Base-by-base conservation (phyloP, 352 stramenopile genomes). In the Blastocystis sp. region DNA sequence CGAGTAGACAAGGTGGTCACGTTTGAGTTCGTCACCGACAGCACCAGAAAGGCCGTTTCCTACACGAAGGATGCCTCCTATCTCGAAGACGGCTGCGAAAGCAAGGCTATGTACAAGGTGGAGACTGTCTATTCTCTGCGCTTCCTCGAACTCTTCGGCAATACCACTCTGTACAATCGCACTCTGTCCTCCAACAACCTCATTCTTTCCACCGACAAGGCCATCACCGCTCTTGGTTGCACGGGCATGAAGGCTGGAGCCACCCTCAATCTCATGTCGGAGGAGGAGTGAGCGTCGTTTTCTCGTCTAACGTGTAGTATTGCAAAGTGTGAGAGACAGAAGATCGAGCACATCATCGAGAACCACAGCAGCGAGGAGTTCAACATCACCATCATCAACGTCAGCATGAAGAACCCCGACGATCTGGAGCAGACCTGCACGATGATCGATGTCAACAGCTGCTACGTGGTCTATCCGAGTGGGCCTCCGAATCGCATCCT, bases 401-500 rank as follows among this genome's bases (percentile, higher is more conserved):
- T 59, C 3, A 14, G 69, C 9, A 62, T 84, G 54, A 43, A 24
- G 45, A 84, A 84, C 42, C 74, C 74, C 28, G 74, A 84, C 21
- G 34, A 70, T 34, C 7, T 17, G 42, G 57, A 48, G 21, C 59
- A 68, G 10, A n/a, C 34, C 42, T 84, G 74, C 28, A 69, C 43
- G 28, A 68, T 84, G 59, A 52, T 42, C 24, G 69, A 84, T 70
- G 74, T 84, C 7, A 69, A 84, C 61, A 24, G 54, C 54, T 84
- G 74, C 40, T 52, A 70, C 48, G 74, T 64, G 19, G 57, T 84
- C 14, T 84, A 84, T 84, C 74, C 74, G 9, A 34, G 74, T 84
- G 3, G 19, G 6, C 3, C 28, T 65, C 4, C 2, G 21, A 57
- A 21, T 19, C 38, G 7, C 3, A 57, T 28, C 28, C 2, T 84